phyloP scores from a whole-genome alignment of 176 grass and related monocot genomes.

The Oryza glumipatula region DNA sequence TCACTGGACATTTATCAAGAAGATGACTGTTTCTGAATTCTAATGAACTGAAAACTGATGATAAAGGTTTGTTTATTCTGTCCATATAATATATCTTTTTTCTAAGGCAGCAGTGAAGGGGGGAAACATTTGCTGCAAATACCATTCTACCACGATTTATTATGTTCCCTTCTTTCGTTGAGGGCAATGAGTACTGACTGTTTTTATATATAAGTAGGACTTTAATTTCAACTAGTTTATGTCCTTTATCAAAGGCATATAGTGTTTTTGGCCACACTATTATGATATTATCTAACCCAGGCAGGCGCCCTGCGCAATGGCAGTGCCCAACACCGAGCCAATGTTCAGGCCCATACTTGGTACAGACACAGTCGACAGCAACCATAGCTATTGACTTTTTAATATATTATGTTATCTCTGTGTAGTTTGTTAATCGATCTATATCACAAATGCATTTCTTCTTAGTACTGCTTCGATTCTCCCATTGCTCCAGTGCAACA shows the following conservation, averaged over 20 bases:
- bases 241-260: neutral
- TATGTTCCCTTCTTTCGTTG: slow-evolving; percentile 10
- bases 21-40: neutral
- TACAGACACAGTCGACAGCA: neutral
- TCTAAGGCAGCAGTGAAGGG: neutral
- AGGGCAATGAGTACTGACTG: neutral
- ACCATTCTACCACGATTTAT: neutral
- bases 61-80: neutral
- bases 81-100: slow-evolving; percentile 8
- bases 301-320: neutral
- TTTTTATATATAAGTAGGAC: neutral
- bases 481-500: neutral
- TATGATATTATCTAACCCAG: neutral
- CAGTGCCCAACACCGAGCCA: neutral
- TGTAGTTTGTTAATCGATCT: neutral
- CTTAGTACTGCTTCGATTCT: slow-evolving; percentile 11
- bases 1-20: neutral
- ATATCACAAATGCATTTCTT: neutral
- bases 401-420: neutral
- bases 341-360: neutral
- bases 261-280: neutral
- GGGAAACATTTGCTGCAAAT: neutral
- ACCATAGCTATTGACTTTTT: neutral
- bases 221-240: neutral
- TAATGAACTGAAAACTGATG: neutral